phyloP scores from a whole-genome alignment of 1,284 basidiomycete genomes.

The Cryptococcus sp. region DNA sequence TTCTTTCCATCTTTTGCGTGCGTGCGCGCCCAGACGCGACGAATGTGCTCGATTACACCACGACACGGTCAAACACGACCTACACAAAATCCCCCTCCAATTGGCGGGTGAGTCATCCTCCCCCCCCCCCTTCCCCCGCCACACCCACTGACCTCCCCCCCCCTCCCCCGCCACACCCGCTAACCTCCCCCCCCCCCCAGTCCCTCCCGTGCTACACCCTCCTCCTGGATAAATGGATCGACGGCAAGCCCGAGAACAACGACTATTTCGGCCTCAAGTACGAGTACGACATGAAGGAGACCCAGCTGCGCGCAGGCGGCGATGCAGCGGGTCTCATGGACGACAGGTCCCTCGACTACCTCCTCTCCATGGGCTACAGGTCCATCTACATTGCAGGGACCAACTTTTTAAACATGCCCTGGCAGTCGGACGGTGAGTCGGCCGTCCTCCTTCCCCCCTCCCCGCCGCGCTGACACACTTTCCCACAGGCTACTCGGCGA shows the following conservation, averaged over 20 bases:
- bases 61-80: constrained; percentile 58
- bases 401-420: constrained; percentile 86
- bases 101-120: constrained; percentile 60
- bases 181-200: constrained; percentile 17
- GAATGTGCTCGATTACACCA: constrained; percentile 65
- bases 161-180: not conserved
- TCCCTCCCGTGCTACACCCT: constrained; percentile 76
- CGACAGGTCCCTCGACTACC: constrained; percentile 68
- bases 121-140: constrained; percentile 61
- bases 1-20: not conserved
- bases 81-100: constrained; percentile 78
- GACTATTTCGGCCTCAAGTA: constrained; percentile 75
- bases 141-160: too few species aligned
- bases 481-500: constrained; percentile 77
- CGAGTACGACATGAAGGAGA: constrained; percentile 81
- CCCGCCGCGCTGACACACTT: constrained; percentile 7
- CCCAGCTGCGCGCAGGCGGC: constrained; percentile 79
- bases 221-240: constrained; percentile 86
- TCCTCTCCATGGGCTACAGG: constrained; percentile 78
- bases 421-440: constrained; percentile 84
- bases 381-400: constrained; percentile 87
- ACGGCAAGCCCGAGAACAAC: constrained; percentile 84
- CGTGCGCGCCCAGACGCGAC: constrained; percentile 62
- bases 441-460: not conserved
- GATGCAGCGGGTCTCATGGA: constrained; percentile 72